Conservation (phyloP, 2,329 filamentous ascomycete species). For the Raffaelea deltoideospora region DNA sequence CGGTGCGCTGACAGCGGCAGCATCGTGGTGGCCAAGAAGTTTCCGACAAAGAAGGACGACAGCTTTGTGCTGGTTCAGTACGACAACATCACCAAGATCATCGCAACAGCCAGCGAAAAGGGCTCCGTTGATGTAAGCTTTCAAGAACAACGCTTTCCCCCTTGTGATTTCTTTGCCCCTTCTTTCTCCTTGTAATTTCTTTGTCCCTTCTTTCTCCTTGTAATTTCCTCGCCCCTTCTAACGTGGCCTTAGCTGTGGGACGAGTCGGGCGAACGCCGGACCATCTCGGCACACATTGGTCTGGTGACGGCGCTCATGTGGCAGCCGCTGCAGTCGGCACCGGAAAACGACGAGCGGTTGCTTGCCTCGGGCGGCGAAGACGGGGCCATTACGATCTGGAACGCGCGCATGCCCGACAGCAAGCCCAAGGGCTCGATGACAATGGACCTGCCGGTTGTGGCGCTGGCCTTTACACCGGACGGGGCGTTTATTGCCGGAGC, state of each 20-base stretch:
- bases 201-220: not conserved
- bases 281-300: conserved; percentile 44
- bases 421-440: conserved; percentile 45
- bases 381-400: conserved; percentile 47
- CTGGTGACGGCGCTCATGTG: conserved; percentile 42
- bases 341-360: conserved; percentile 33
- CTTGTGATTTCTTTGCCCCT: not conserved
- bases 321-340: conserved; percentile 35
- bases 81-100: conserved; percentile 35
- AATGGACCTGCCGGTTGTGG: conserved; percentile 40
- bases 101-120: conserved; percentile 44
- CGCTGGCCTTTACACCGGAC: conserved; percentile 47
- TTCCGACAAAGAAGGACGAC: conserved; percentile 37
- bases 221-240: not conserved
- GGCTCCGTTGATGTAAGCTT: conserved; percentile 44
- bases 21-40: conserved; percentile 32
- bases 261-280: conserved; percentile 33
- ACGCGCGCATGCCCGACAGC: conserved; percentile 36
- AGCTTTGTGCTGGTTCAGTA: conserved; percentile 40
- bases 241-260: conserved; percentile 33
- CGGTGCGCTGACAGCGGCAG: conserved; percentile 27
- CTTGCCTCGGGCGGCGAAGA: conserved; percentile 49
- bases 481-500: conserved; percentile 48
- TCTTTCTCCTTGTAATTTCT: not conserved
- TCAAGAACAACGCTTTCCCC: not conserved